These are phyloP conservation scores for Saturnispora mendoncae DNA, from an alignment of 805 yeast genomes.

Conservation along the genomic window DNA sequence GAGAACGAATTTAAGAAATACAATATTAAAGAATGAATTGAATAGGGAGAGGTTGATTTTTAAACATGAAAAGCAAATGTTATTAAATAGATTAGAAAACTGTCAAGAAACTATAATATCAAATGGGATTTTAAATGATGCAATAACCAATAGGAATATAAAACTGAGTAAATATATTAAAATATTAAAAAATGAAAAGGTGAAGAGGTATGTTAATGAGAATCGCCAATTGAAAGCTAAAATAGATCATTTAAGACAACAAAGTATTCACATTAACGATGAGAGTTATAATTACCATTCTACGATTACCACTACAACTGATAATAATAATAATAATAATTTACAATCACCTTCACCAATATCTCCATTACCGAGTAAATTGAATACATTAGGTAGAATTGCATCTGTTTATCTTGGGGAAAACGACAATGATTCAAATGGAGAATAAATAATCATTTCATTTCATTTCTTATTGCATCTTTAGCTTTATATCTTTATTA, in stretches of 20 bases:
- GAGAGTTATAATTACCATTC: not conserved
- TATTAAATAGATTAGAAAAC: slow-evolving; percentile 23
- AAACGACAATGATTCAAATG: not conserved
- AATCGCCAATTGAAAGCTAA: slow-evolving; percentile 22
- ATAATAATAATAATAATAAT: not conserved
- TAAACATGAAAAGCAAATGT: slow-evolving; percentile 25
- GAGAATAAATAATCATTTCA: not conserved
- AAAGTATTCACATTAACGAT: not conserved
- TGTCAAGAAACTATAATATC: slow-evolving; percentile 23
- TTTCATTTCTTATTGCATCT: not conserved
- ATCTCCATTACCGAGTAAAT: not conserved
- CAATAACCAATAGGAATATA: slow-evolving; percentile 25
- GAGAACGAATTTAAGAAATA: slow-evolving; percentile 27
- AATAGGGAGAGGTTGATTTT: slow-evolving; percentile 23
- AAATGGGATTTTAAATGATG: slow-evolving; percentile 24
- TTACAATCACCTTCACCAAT: not conserved
- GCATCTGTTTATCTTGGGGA: slow-evolving; percentile 7
- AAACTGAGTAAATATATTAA: slow-evolving; percentile 27
- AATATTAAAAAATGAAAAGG: slow-evolving; percentile 23
- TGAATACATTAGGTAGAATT: slow-evolving; percentile 7
- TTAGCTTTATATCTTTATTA: slow-evolving; percentile 1
- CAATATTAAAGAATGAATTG: slow-evolving; percentile 25
- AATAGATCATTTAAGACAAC: slow-evolving; percentile 10
- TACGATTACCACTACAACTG: not conserved
- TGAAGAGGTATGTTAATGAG: slow-evolving; percentile 23